Evolutionary conservation across 1,139 yeast species (phyloP), one percentile per base, ranked within the genome.

Genomic region (Diutina ranongensis): DNA sequence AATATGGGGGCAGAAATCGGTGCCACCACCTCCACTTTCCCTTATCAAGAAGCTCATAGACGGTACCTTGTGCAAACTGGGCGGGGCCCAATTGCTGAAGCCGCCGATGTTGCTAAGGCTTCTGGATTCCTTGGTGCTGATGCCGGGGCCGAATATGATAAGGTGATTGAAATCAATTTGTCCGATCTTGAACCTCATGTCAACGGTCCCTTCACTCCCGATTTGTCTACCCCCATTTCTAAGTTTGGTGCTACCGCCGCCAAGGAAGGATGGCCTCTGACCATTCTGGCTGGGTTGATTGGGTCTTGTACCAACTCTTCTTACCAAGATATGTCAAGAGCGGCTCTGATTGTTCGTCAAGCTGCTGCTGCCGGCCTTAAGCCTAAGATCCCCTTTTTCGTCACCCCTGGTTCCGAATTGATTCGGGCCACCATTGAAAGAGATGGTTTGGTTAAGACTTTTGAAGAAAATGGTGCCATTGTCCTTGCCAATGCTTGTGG

Each of bases 1-100:
- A 92, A 92, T 66, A 92, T 92, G 98, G 98, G 98, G 60, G 98
- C 98, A 47, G 98, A 92, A 67, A 86, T 92, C 50, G 98, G 98
- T 61, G 97, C 97, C 34, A 92, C 98, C 32, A 92, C 98, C 36
- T 88, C 97, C 10, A 76, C 89, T 46, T 92, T 92, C 86, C 98
- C 98, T 48, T 88, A 80, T 76, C 92, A 86, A 60, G 83, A 81
- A 47, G 87, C 95, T 40, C 95, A 86, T 70, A 74, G 72, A 55
- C 73, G 88, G 51, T 92, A 89, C 65, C 74, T 92, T 59, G 59
- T 71, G 44, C 84, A 94, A 47, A 92, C 98, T 20, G 78, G 77
- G 50, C 78, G 97, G 65, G 81, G 71, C 10, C 85, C 88, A 45
- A 77, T 89, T 53, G 95, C 95, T 22, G 76, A 80, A 28, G 78